These are phyloP conservation scores for Nakaseomyces nivariensis DNA, from an alignment of 1,139 yeast genomes.

Conservation along the genomic window DNA sequence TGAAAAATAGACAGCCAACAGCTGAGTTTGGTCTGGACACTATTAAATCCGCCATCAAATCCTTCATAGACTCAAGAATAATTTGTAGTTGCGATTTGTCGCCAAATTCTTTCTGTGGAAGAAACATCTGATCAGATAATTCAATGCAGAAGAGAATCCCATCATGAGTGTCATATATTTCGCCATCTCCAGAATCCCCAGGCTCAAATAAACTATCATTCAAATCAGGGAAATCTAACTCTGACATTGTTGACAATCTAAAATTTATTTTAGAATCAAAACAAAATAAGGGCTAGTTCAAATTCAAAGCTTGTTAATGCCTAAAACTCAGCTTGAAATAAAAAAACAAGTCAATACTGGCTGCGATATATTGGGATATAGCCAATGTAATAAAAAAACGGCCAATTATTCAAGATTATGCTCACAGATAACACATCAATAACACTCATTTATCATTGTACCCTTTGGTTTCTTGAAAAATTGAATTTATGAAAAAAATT, in stretches of 20 bases:
- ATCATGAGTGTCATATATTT: conserved; percentile 46
- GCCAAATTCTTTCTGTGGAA: conserved; percentile 31
- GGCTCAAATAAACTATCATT: neutral
- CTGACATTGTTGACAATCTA: neutral
- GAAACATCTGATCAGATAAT: conserved; percentile 41
- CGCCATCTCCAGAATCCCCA: conserved; percentile 4
- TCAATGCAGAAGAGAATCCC: conserved; percentile 58
- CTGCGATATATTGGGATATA: no score
- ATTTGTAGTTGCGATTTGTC: conserved; percentile 39
- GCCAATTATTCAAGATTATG: no score
- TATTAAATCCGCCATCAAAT: conserved; percentile 47
- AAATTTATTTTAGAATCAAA: neutral
- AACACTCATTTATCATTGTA: no score
- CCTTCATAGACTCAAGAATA: conserved; percentile 45
- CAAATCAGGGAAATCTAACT: conserved; percentile 2
- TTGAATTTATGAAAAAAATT: neutral
- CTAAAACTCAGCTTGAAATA: no score
- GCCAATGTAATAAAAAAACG: no score
- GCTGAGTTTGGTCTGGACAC: conserved; percentile 56
- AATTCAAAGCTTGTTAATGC: no score
- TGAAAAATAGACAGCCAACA: conserved; percentile 54
- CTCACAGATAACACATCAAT: no score
- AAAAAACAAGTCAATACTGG: no score
- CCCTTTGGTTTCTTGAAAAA: no score
- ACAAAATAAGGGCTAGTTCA: no score